Base-by-base conservation (phyloP, 108 stramenopile genomes). In the Nitzschia palea region DNA sequence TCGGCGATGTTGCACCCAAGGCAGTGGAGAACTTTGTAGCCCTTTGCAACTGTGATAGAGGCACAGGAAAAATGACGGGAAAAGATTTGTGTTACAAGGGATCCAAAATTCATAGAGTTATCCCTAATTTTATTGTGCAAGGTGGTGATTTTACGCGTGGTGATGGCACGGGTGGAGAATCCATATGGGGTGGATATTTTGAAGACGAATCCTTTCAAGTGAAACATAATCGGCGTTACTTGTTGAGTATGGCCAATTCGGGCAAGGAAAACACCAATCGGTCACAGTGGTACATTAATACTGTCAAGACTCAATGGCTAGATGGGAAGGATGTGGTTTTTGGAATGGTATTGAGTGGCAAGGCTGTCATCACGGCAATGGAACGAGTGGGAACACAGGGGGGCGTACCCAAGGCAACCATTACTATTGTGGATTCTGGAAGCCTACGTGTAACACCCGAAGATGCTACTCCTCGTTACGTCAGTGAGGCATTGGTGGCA, bases 111-210 rank as follows among this genome's bases (percentile, higher is more conserved):
- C 92, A 94, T 67, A 47, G 76, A 44, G 57, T 74, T 73, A 90
- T 99, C 51, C 97, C 98, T 18, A 81, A 94, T 77, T 98, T 98
- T 68, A 79, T 96, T 77, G 70, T 98, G 55, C 97, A 98, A 30
- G 69, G 76, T 26, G 95, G 97, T 47, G 91, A 95, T 58, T 81
- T 90, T 71, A 93, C 89, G 0, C 88, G 91, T 62, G 81, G 83
- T 31, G 95, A 90, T 77, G 98, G 98, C 43, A 93, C 84, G 26
- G 98, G 98, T 35, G 97, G 97, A 52, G 92, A 90, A 68, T 90
- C 84, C 54, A 98, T 97, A 72, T 92, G 87, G 63, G 90, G 90
- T 9, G 80, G 83, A 34, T 78, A 83, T 43, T 70, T 68, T 56
- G 88, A 97, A 36, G 98, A 97, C 70, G 95, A 95, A 69, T 71